Percentiles rank a stretch among this genome's conserved stretches.
Evolutionary conservation across 495 filamentous ascomycete species (phyloP).

Genomic region (Penicilliopsis zonata): DNA sequence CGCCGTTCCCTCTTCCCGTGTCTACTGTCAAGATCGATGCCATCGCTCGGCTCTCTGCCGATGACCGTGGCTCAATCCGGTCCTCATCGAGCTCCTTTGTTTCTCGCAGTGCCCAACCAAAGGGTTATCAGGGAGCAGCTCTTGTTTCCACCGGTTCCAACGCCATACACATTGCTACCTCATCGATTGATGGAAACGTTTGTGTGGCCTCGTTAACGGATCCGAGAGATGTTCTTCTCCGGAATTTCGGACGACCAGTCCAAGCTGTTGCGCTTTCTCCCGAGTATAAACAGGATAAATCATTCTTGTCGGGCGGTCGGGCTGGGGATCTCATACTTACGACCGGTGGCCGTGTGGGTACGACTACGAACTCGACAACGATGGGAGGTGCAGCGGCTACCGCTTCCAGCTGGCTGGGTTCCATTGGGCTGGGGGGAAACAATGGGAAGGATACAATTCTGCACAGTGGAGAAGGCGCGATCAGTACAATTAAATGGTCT

Average conservation of each 20-base stretch:
- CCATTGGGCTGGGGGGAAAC: conserved; percentile 64
- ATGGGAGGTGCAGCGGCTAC: conserved; percentile 65
- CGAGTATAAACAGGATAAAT: conserved; percentile 77
- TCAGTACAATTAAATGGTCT: conserved; percentile 88
- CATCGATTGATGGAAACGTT: conserved; percentile 91
- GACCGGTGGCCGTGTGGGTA: conserved; percentile 62
- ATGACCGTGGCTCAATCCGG: conserved; percentile 29
- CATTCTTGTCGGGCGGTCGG: conserved; percentile 80
- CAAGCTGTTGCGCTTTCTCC: conserved; percentile 85
- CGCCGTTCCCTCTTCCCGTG: conserved; percentile 72
- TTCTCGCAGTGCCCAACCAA: conserved; percentile 37
- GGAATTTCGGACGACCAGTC: conserved; percentile 88
- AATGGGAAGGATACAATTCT: conserved; percentile 78
- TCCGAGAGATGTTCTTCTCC: conserved; percentile 67
- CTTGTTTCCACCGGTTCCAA: conserved; percentile 66
- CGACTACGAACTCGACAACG: conserved; percentile 68
- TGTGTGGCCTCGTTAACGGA: conserved; percentile 76
- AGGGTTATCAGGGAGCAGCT: conserved; percentile 22
- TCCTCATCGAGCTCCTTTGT: conserved; percentile 35
- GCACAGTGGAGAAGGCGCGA: conserved; percentile 85
- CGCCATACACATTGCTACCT: conserved; percentile 80
- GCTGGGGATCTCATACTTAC: conserved; percentile 89
- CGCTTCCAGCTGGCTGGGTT: conserved; percentile 84
- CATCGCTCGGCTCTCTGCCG: conserved; percentile 29
- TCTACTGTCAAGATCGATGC: conserved; percentile 43